A percentile compares a stretch with the other conserved stretches of the same genome.
phyloP scores from a whole-genome alignment of 2,329 filamentous ascomycete species.

The Fusarium sterilihyphosum region DNA sequence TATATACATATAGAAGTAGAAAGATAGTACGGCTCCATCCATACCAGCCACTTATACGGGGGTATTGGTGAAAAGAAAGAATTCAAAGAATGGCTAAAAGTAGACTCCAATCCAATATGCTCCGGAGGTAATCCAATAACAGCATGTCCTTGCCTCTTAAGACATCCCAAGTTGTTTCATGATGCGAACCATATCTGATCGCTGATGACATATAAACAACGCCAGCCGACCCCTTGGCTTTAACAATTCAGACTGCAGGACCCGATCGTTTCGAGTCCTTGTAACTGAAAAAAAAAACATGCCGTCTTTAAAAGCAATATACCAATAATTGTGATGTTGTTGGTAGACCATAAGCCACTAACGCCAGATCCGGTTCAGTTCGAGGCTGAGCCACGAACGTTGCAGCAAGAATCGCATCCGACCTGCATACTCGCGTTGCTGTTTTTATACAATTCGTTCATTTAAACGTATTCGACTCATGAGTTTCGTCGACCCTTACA shows the following conservation, averaged over 20 bases:
- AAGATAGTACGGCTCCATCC: conserved; percentile 17
- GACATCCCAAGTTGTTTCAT: conserved; percentile 35
- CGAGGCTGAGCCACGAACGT: conserved; percentile 36
- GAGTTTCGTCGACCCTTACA: conserved; percentile 73
- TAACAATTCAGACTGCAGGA: conserved; percentile 20
- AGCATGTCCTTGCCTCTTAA: conserved; percentile 18
- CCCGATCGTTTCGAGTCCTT: conserved; percentile 15
- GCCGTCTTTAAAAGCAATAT: conserved; percentile 35
- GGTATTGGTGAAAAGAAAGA: conserved; percentile 28
- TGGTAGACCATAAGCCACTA: conserved; percentile 15
- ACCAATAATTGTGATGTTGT: conserved; percentile 30
- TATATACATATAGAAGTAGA: conserved; percentile 14
- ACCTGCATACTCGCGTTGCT: conserved; percentile 14
- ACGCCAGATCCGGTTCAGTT: conserved; percentile 27
- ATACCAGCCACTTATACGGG: conserved; percentile 16
- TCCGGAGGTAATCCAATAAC: conserved; percentile 17
- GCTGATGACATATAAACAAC: conserved; percentile 21
- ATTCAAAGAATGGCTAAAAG: conserved; percentile 14
- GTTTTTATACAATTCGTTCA: conserved; percentile 7
- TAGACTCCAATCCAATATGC: conserved; percentile 20
- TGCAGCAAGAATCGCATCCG: conserved; percentile 29
- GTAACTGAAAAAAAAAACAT: conserved; percentile 31
- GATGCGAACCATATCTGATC: conserved; percentile 31
- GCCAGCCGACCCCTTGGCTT: conserved; percentile 25
- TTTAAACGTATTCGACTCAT: conserved; percentile 23